Percentiles rank a stretch among this genome's conserved stretches.
phyloP scores from a whole-genome alignment of 2,329 filamentous ascomycete species.

The Beauveria varroae region DNA sequence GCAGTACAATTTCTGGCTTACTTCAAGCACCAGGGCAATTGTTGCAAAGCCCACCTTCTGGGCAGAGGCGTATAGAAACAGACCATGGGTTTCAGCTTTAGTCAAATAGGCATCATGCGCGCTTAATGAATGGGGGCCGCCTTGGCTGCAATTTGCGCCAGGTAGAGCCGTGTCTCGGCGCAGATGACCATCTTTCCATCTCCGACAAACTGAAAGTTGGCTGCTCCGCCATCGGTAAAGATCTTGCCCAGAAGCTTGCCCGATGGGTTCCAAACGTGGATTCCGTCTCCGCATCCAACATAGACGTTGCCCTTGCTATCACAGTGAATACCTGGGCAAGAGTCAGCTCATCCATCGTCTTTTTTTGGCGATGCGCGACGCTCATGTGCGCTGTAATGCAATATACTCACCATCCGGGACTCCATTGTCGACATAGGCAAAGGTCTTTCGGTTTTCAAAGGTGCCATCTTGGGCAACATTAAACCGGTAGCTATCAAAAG shows the following conservation, averaged over 20 bases:
- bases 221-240: constrained; percentile 35
- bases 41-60: too few species aligned
- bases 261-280: constrained; percentile 39
- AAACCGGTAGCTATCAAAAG: constrained; percentile 33
- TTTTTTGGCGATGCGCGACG: not conserved
- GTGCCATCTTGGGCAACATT: constrained; percentile 38
- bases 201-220: constrained; percentile 39
- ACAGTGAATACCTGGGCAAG: constrained; percentile 42
- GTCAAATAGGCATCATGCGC: not conserved
- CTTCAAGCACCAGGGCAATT: too few species aligned
- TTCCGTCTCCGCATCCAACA: constrained; percentile 39
- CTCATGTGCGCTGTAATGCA: not conserved
- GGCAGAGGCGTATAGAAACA: not conserved
- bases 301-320: constrained; percentile 50
- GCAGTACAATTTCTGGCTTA: too few species aligned
- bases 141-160: constrained; percentile 21
- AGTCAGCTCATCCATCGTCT: not conserved
- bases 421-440: constrained; percentile 47
- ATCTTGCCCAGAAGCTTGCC: constrained; percentile 50
- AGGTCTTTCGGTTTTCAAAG: constrained; percentile 41
- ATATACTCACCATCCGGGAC: constrained; percentile 47
- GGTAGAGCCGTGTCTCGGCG: constrained; percentile 28
- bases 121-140: constrained; percentile 11
- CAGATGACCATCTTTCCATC: constrained; percentile 28
- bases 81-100: not conserved